Percentiles rank a stretch among this genome's conserved stretches.
Conservation (phyloP, 768 basidiomycete species). For the Termitomyces eurrhizus region DNA sequence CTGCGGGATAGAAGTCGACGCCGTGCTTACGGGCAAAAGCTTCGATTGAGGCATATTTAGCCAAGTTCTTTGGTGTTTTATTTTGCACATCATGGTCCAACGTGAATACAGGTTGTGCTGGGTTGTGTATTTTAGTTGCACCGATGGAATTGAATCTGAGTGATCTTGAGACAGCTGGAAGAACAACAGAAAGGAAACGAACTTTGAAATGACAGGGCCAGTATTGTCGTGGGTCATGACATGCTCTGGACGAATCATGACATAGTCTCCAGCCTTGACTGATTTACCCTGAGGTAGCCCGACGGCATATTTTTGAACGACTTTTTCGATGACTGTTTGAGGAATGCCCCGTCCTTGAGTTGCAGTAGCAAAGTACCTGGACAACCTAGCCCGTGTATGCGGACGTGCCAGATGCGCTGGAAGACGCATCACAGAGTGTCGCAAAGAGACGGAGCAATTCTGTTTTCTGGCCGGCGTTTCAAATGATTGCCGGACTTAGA, state of each 20-base stretch:
- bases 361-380: constrained; percentile 26
- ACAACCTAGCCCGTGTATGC: constrained; percentile 1
- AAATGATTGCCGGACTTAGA: background rate
- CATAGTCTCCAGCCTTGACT: constrained; percentile 96
- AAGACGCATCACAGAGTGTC: constrained; percentile 15
- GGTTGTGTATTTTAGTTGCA: constrained; percentile 76
- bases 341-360: constrained; percentile 35
- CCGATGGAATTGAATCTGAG: constrained; percentile 91
- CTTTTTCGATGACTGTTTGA: constrained; percentile 95
- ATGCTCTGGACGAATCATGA: constrained; percentile 98
- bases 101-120: constrained; percentile 89
- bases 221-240: constrained; percentile 99
- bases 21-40: constrained; percentile 80
- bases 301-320: constrained; percentile 97
- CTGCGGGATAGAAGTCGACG: constrained; percentile 96
- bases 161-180: constrained; percentile 4
- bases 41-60: constrained; percentile 91
- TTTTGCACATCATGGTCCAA: constrained; percentile 99
- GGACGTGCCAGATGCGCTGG: constrained; percentile 15
- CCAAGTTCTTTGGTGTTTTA: constrained; percentile 81
- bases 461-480: background rate
- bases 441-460: background rate
- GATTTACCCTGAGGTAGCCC: constrained; percentile 73
- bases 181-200: constrained; percentile 25
- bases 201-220: constrained; percentile 97